These are phyloP conservation scores for Melaleuca alternifolia DNA, from an alignment of 345 rosid genomes.

Conservation along the genomic window DNA sequence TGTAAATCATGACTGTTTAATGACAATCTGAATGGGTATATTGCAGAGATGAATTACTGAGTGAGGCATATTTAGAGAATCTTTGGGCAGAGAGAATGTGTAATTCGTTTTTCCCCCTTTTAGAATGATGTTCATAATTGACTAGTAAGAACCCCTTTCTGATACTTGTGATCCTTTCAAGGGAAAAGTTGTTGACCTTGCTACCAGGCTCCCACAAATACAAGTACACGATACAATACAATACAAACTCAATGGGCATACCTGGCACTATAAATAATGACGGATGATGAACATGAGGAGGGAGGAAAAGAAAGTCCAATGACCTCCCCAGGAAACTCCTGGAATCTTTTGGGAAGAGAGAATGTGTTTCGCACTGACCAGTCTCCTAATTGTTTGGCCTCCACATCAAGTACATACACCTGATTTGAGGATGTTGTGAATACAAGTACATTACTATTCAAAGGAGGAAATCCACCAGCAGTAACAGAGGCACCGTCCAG, in stretches of 20 bases:
- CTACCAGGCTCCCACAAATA: not conserved
- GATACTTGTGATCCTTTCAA: not conserved
- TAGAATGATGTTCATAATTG: not conserved
- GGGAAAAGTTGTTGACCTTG: not conserved
- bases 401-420: slow-evolving; percentile 84
- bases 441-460: slow-evolving; percentile 56
- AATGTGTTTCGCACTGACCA: slow-evolving; percentile 65
- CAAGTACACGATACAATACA: not conserved
- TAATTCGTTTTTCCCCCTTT: not conserved
- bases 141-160: not conserved
- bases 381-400: slow-evolving; percentile 78
- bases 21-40: not conserved
- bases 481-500: slow-evolving; percentile 87
- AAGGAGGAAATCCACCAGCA: slow-evolving; percentile 85
- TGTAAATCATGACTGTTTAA: not conserved
- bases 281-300: slow-evolving; percentile 39
- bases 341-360: slow-evolving; percentile 66
- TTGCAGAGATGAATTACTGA: not conserved
- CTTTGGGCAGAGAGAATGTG: not conserved
- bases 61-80: not conserved
- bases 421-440: slow-evolving; percentile 74
- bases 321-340: slow-evolving; percentile 96
- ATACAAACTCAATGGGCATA: slow-evolving; percentile 1
- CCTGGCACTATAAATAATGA: slow-evolving; percentile 86
- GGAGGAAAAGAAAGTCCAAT: slow-evolving; percentile 79